Conservation (phyloP, 768 basidiomycete species). For the Pisolithus microcarpus region DNA sequence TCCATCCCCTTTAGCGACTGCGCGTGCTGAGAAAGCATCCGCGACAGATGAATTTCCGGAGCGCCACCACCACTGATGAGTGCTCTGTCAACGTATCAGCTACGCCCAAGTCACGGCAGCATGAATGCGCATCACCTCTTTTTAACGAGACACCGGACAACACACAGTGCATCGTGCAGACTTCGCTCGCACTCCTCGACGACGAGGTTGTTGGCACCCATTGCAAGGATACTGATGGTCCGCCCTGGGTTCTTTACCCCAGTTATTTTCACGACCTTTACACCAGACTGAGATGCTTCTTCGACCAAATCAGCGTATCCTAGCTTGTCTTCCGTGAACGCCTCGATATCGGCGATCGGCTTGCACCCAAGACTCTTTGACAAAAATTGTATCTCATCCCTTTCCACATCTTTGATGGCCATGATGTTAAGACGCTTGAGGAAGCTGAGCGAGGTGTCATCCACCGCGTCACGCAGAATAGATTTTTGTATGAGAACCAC, state of each 20-base stretch:
- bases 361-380: conserved; percentile 92
- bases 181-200: conserved; percentile 96
- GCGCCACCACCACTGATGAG: conserved; percentile 95
- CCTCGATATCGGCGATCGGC: conserved; percentile 95
- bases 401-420: conserved; percentile 94
- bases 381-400: conserved; percentile 97
- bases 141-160: conserved; percentile 96
- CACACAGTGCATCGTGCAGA: conserved; percentile 97
- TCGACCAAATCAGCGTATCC: conserved; percentile 95
- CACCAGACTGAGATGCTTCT: conserved; percentile 72
- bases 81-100: conserved; percentile 43
- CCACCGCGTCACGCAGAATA: conserved; percentile 98
- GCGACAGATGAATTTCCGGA: conserved; percentile 95
- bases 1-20: conserved; percentile 97
- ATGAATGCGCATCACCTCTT: conserved; percentile 62
- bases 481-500: conserved; percentile 99
- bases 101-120: background rate
- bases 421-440: conserved; percentile 95
- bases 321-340: conserved; percentile 96
- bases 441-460: conserved; percentile 95
- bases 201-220: conserved; percentile 87
- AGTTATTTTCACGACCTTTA: conserved; percentile 89
- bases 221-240: conserved; percentile 93
- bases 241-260: conserved; percentile 92
- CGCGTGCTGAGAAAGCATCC: conserved; percentile 81